phyloP scores from a whole-genome alignment of 2,329 filamentous ascomycete genomes.

The Aspergillus sp. region DNA sequence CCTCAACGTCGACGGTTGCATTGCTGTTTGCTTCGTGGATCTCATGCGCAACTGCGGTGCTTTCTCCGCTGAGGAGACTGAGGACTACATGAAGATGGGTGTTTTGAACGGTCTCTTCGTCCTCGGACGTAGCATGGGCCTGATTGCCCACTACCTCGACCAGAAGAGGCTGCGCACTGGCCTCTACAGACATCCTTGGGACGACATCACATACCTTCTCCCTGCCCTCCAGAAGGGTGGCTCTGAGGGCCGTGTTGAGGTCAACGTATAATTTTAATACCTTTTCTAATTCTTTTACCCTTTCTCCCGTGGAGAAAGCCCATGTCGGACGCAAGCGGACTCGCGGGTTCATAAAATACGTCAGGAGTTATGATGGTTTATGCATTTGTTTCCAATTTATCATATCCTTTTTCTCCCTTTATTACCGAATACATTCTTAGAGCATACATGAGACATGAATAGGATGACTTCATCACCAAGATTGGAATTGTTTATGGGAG shows the following conservation, averaged over 20 bases:
- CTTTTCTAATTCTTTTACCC: conserved; percentile 29
- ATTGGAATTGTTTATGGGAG: no score
- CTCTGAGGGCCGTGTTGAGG: conserved; percentile 86
- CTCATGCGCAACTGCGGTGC: conserved; percentile 96
- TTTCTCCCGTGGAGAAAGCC: conserved; percentile 19
- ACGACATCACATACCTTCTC: conserved; percentile 94
- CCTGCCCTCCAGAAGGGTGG: conserved; percentile 76
- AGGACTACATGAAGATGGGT: conserved; percentile 99
- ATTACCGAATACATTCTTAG: conserved; percentile 32
- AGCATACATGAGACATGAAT: conserved; percentile 38
- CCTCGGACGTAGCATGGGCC: conserved; percentile 92
- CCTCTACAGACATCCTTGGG: conserved; percentile 99
- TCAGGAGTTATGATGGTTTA: conserved; percentile 43
- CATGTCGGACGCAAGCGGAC: conserved; percentile 27
- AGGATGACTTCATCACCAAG: conserved; percentile 25
- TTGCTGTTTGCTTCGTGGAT: conserved; percentile 98
- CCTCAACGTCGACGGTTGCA: conserved; percentile 96
- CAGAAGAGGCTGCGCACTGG: conserved; percentile 99
- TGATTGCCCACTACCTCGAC: conserved; percentile 99
- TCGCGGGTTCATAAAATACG: conserved; percentile 37
- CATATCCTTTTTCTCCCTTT: conserved; percentile 28
- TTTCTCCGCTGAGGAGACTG: conserved; percentile 93
- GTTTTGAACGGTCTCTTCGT: conserved; percentile 99
- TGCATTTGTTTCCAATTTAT: conserved; percentile 33
- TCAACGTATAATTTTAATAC: conserved; percentile 65